Evolutionary conservation across 2,329 filamentous ascomycete species (phyloP), one percentile per base, ranked within the genome.

Genomic region (Fusarium algeriense): DNA sequence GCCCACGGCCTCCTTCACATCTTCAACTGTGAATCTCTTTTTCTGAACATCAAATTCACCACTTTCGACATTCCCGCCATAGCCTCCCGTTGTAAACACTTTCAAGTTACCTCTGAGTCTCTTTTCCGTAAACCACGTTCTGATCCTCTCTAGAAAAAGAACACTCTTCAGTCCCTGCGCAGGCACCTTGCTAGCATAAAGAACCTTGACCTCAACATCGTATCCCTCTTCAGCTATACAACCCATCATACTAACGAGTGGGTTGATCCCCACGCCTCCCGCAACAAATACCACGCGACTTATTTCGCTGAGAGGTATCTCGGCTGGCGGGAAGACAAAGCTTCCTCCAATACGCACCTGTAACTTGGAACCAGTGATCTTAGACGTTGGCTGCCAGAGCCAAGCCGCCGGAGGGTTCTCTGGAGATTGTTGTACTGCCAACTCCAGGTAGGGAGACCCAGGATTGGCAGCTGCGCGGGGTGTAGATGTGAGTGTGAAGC

Each of bases 401-500:
- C 92, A 97, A 53, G 88, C 88, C 0, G 93, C 93, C 0, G 92
- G 86, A 0, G 92, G 91, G 74, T 94, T 97, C 3, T 83, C 81
- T 0, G 90, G 89, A 3, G 92, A 92, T 34, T 86, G 83, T 76
- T 96, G 93, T 26, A 97, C 87, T 1, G 94, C 94, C 9, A 97
- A 87, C 79, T 97, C 94, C 49, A 97, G 81, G 79, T 91, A 93
- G 0, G 82, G 80, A 10, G 55, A 35, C 10, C 56, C 56, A 12
- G 60, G 66, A 26, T 80, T 67, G 6, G 88, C 86, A 59, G 86
- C 84, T 48, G 85, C 82, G 44, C 85, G 86, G 0, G 93, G 93
- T 0, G 91, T 83, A 3, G 93, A 96, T 10, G 93, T 95, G 70
- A 97, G 92, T 44, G 94, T 97, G 84, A 97, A 97, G 63, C 94